Evolutionary conservation across 2,329 filamentous ascomycete species (phyloP).

Genomic region (Fusarium dlaminii): DNA sequence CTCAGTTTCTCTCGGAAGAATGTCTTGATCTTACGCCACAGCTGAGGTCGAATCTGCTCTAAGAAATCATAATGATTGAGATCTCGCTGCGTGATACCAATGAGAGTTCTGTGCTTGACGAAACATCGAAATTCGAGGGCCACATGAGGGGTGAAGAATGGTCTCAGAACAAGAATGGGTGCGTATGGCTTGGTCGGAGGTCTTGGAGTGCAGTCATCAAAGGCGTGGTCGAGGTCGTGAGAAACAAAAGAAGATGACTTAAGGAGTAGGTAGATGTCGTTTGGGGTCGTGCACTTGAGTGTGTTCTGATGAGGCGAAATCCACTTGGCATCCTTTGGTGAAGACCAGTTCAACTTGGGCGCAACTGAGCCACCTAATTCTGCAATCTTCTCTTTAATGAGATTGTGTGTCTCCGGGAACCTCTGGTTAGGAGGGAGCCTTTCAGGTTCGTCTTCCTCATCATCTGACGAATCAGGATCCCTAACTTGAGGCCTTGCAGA

Average conservation of each 20-base stretch:
- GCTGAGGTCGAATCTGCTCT: conserved; percentile 66
- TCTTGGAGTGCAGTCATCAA: conserved; percentile 71
- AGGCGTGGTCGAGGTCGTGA: conserved; percentile 92
- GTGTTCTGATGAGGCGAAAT: conserved; percentile 87
- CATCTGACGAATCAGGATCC: conserved; percentile 55
- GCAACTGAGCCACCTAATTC: conserved; percentile 87
- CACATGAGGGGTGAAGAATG: conserved; percentile 88
- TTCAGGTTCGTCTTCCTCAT: conserved; percentile 57
- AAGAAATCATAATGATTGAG: conserved; percentile 91
- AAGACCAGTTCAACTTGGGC: conserved; percentile 97
- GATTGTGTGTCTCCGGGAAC: conserved; percentile 77
- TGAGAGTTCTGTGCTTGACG: conserved; percentile 80
- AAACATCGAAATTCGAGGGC: conserved; percentile 96
- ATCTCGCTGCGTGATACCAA: conserved; percentile 89
- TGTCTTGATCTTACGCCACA: conserved; percentile 74
- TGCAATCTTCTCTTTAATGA: conserved; percentile 79
- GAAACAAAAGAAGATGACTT: conserved; percentile 96
- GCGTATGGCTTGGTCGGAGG: conserved; percentile 62
- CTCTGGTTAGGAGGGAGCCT: conserved; percentile 61
- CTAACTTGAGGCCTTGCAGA: conserved; percentile 48
- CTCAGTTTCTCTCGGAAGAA: conserved; percentile 82
- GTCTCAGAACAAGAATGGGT: conserved; percentile 85
- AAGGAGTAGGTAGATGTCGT: conserved; percentile 91
- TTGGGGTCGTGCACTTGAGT: conserved; percentile 86
- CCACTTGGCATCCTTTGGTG: conserved; percentile 95